A percentile compares a stretch with the other conserved stretches of the same genome.
These are phyloP conservation scores for Xenosphaeropsis pyriputrescens DNA, from an alignment of 2,329 filamentous ascomycete genomes.

Conservation along the genomic window DNA sequence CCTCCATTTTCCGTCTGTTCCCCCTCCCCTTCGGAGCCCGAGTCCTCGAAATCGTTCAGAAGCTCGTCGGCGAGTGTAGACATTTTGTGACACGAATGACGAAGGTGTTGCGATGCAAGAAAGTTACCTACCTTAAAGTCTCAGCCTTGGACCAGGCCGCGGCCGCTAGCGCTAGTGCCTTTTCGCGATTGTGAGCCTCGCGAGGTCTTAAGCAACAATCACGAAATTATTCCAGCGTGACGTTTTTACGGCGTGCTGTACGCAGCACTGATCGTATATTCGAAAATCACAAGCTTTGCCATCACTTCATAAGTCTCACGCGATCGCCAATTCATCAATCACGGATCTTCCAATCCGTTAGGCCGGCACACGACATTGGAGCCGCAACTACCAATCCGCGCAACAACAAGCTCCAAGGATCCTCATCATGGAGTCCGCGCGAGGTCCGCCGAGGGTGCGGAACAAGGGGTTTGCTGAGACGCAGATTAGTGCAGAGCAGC, in stretches of 20 bases:
- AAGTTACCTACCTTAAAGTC: background rate
- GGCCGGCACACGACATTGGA: too few relatives aligned
- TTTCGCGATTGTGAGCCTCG: too few relatives aligned
- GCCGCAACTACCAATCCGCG: too few relatives aligned
- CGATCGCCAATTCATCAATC: too few relatives aligned
- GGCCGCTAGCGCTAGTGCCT: background rate
- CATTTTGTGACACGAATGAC: constrained; percentile 35
- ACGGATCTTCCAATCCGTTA: too few relatives aligned
- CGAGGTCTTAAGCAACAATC: too few relatives aligned
- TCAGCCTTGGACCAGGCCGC: background rate
- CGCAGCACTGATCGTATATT: too few relatives aligned
- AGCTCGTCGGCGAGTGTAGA: constrained; percentile 87
- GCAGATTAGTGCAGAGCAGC: constrained; percentile 92
- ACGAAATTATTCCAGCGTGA: too few relatives aligned
- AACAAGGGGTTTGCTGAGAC: constrained; percentile 90
- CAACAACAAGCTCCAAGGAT: background rate
- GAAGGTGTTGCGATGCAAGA: background rate
- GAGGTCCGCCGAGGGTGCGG: constrained; percentile 91
- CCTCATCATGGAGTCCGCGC: constrained; percentile 67
- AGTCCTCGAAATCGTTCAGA: constrained; percentile 81
- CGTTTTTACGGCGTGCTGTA: too few relatives aligned
- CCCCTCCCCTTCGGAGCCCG: constrained; percentile 60
- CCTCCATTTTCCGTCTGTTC: constrained; percentile 32
- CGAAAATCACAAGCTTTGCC: too few relatives aligned
- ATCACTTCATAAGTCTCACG: too few relatives aligned